These are phyloP conservation scores for Mytilinidion resinicola DNA, from an alignment of 495 filamentous ascomycete genomes.

Conservation along the genomic window DNA sequence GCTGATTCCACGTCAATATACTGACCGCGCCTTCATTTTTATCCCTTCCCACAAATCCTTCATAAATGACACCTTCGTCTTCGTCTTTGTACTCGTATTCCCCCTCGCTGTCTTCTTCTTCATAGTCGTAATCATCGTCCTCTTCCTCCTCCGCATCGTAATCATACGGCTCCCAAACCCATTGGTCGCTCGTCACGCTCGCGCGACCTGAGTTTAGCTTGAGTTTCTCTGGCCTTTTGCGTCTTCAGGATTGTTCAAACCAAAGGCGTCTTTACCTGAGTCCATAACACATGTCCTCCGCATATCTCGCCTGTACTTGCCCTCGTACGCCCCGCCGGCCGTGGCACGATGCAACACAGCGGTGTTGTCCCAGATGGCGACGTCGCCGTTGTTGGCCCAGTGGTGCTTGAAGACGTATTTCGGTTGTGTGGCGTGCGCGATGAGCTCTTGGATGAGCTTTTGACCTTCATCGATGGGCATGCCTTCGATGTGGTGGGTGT, in stretches of 20 bases:
- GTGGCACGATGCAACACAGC: conserved; percentile 50
- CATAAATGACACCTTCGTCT: too few relatives aligned
- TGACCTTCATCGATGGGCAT: conserved; percentile 32
- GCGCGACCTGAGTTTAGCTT: background rate
- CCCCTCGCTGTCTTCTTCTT: background rate
- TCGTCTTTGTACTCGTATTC: background rate
- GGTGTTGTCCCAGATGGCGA: conserved; percentile 58
- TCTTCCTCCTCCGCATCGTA: too few relatives aligned
- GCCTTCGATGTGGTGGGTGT: conserved; percentile 53
- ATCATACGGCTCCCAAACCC: too few relatives aligned
- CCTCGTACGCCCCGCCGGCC: conserved; percentile 43
- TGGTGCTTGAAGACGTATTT: conserved; percentile 44
- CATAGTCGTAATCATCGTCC: background rate
- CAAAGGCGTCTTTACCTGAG: conserved; percentile 21
- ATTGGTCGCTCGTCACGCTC: too few relatives aligned
- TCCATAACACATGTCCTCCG: conserved; percentile 47
- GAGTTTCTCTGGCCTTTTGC: conserved; percentile 10
- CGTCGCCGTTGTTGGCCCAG: conserved; percentile 46
- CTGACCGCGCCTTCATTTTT: background rate
- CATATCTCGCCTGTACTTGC: conserved; percentile 48
- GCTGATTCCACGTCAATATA: background rate
- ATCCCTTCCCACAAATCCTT: too few relatives aligned
- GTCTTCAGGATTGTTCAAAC: conserved; percentile 17
- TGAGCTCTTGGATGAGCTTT: conserved; percentile 42
- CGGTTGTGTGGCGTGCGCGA: conserved; percentile 44